Evolutionary conservation across 805 yeast genomes (phyloP).

Genomic region (Cyberlindnera maclurae): DNA sequence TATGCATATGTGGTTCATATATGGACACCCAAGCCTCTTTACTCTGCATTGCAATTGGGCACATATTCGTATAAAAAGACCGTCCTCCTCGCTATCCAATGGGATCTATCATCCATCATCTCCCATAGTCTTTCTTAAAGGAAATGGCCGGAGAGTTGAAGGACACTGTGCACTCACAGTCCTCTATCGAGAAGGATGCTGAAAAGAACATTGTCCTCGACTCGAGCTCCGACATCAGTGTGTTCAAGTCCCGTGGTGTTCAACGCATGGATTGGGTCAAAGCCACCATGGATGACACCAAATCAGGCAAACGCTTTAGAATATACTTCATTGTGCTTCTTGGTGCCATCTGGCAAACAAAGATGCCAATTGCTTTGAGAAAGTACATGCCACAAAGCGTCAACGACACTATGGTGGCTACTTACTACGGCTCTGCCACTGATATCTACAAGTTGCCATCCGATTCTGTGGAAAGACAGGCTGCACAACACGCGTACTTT

Average conservation of each 20-base stretch:
- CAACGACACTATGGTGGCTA: conserved; percentile 16
- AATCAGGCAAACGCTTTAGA: conserved; percentile 13
- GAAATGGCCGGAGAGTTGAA: too few species aligned
- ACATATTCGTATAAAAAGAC: too few species aligned
- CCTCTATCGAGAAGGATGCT: too few species aligned
- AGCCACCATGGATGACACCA: conserved; percentile 13
- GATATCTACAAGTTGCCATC: conserved; percentile 20
- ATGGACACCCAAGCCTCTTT: too few species aligned
- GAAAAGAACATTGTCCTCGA: too few species aligned
- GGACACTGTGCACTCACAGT: too few species aligned
- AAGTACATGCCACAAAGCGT: conserved; percentile 21
- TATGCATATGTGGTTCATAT: too few species aligned
- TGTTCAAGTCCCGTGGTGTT: conserved; percentile 22
- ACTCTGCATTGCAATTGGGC: too few species aligned
- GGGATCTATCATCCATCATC: too few species aligned
- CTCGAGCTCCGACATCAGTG: too few species aligned
- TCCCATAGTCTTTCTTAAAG: too few species aligned
- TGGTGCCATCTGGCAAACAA: conserved; percentile 31
- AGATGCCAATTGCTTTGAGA: conserved; percentile 25
- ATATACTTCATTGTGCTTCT: conserved; percentile 11
- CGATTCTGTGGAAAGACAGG: conserved; percentile 26
- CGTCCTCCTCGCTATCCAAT: too few species aligned
- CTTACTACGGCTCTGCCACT: conserved; percentile 21
- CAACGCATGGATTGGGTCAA: conserved; percentile 18
- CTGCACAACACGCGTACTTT: conserved; percentile 28